A percentile compares a stretch with the other conserved stretches of the same genome.
Evolutionary conservation across 2,329 filamentous ascomycete genomes (phyloP).

Genomic region (Scedosporium apiospermum): DNA sequence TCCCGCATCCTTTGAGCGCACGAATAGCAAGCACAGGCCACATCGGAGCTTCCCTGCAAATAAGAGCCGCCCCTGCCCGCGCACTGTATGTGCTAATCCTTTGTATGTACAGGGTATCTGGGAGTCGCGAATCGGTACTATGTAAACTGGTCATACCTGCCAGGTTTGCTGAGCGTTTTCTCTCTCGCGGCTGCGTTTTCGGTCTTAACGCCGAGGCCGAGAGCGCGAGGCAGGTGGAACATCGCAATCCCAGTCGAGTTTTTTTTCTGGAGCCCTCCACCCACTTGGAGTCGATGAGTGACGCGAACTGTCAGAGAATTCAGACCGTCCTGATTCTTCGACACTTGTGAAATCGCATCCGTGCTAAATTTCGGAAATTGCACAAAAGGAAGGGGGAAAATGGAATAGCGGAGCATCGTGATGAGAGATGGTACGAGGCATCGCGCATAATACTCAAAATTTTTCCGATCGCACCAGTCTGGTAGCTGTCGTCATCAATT

Average conservation of each 20-base stretch:
- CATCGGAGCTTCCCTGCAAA: too few species aligned
- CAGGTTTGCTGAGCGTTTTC: background rate
- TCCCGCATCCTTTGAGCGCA: too few species aligned
- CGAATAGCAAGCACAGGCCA: too few species aligned
- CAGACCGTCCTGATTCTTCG: background rate
- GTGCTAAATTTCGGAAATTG: background rate
- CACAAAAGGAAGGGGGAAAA: background rate
- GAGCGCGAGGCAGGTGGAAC: slow-evolving; percentile 1
- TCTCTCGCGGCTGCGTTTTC: background rate
- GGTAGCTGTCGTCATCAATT: too few species aligned
- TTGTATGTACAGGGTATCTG: too few species aligned
- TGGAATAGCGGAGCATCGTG: background rate
- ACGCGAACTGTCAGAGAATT: background rate
- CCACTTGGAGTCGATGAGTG: background rate
- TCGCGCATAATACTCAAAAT: too few species aligned
- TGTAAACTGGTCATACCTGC: too few species aligned
- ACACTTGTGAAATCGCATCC: background rate
- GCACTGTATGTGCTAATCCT: too few species aligned
- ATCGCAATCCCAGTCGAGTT: background rate
- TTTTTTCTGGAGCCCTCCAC: background rate
- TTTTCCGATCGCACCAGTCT: too few species aligned
- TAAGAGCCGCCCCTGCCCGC: too few species aligned
- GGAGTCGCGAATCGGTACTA: too few species aligned
- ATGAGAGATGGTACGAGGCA: too few species aligned
- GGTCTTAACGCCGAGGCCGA: slow-evolving; percentile 5